Evolutionary conservation across 2,329 filamentous ascomycete species (phyloP), one percentile per base, ranked within the genome.

Genomic region (Aphanoascus verrucosus): DNA sequence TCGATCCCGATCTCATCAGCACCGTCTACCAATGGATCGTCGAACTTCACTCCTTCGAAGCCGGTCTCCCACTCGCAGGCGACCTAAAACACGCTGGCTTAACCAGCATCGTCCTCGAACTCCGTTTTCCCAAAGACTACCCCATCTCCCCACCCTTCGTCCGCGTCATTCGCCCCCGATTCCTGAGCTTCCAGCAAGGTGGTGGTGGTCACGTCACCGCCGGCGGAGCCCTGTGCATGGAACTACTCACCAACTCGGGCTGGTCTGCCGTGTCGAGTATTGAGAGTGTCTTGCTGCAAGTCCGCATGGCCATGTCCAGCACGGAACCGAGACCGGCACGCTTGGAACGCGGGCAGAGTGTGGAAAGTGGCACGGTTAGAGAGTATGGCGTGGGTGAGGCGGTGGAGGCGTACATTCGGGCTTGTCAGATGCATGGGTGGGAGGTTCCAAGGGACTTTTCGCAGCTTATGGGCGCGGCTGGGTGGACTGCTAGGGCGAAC

Each of bases 1-100:
- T 94, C 53, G 79, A 94, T 62, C 70, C 77, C 12, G 72, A 74
- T 5, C 77, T 80, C 48, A 73, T 90, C 37, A 77, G 72, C 19
- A 94, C 90, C 62, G 76, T 89, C 57, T 95, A 93, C 63, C 88
- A 94, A 63, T 94, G 89, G 89, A 88, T 94, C 55, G 82, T 94
- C 5, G 86, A 95, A 66, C 73, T 96, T 1, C 90, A 95, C 66
- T 87, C 84, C 42, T 94, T 95, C 62, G 84, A 88, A 20, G 58
- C 71, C 0, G 65, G 71, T 1, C 74, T 93, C 0, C 86, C 85
- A 0, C 73, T 96, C 0, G 83, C 85, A 0, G 64, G 77, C 51
- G 89, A 95, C 63, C 88, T 95, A 81, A 81, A 83, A 65, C 61
- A 65, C 1, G 74, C 72, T 0, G 75, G 74, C 0, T 60, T 85